phyloP scores from a whole-genome alignment of 371 early-diverging fungal species.

The Mortierella sp. region DNA sequence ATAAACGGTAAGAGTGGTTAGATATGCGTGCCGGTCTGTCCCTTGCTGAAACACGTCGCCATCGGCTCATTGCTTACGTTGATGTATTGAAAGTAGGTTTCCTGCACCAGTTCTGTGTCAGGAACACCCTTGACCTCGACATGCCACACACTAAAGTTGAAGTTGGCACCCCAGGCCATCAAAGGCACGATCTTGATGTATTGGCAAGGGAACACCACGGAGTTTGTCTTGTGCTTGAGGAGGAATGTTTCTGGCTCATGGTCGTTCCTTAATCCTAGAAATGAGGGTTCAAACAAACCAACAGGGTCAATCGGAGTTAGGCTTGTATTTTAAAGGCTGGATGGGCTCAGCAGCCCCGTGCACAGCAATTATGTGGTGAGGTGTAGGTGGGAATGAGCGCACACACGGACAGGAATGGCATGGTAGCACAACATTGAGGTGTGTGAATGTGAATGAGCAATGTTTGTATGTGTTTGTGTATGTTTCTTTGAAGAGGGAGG shows the following conservation, averaged over 20 bases:
- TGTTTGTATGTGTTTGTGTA: neutral
- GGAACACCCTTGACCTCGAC: slow-evolving; percentile 87
- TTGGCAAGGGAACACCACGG: slow-evolving; percentile 84
- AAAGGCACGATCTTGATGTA: slow-evolving; percentile 96
- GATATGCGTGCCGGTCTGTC: neutral
- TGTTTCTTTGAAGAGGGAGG: neutral
- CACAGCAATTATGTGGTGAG: neutral
- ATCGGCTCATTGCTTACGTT: slow-evolving; percentile 62
- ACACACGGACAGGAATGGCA: neutral
- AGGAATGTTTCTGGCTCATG: slow-evolving; percentile 91
- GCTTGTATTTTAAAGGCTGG: neutral
- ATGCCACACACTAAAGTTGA: slow-evolving; percentile 97
- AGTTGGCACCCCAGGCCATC: slow-evolving; percentile 92
- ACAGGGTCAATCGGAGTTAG: neutral
- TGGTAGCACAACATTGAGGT: neutral
- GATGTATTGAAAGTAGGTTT: slow-evolving; percentile 72
- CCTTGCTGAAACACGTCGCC: neutral
- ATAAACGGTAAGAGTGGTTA: neutral
- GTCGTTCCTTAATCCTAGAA: slow-evolving; percentile 88
- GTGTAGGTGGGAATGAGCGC: neutral
- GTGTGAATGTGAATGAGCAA: neutral
- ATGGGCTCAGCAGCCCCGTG: neutral
- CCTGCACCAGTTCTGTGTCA: slow-evolving; percentile 75
- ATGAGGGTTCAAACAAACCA: neutral
- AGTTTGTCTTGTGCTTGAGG: slow-evolving; percentile 74